Conservation (phyloP, 2,329 filamentous ascomycete species). For the Rosellinia necatrix region DNA sequence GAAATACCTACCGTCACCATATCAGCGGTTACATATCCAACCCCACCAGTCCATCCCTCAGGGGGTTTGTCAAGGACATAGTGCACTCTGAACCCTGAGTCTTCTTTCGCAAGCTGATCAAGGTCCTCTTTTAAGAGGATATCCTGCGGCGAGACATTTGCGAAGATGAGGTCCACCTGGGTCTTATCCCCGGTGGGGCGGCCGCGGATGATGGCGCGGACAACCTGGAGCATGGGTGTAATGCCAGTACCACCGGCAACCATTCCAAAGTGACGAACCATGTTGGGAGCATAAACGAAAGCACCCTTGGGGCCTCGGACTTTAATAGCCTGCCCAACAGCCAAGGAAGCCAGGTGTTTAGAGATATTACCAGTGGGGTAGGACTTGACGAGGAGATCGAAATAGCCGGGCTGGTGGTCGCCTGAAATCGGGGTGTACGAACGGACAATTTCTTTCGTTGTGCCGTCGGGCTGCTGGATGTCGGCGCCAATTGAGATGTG, state of each 20-base stretch:
- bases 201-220: constrained; percentile 86
- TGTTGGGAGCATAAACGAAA: constrained; percentile 96
- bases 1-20: constrained; percentile 78
- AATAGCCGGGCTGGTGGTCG: constrained; percentile 86
- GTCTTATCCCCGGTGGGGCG: constrained; percentile 80
- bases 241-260: constrained; percentile 97
- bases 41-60: constrained; percentile 86
- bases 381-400: constrained; percentile 97
- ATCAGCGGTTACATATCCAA: constrained; percentile 92
- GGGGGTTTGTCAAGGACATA: constrained; percentile 97
- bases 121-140: constrained; percentile 93
- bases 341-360: constrained; percentile 83
- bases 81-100: constrained; percentile 82
- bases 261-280: constrained; percentile 97
- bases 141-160: constrained; percentile 91
- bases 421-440: constrained; percentile 93
- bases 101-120: constrained; percentile 75
- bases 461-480: constrained; percentile 69
- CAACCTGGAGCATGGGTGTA: constrained; percentile 96
- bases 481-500: constrained; percentile 94
- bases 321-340: constrained; percentile 84
- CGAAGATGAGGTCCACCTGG: constrained; percentile 92
- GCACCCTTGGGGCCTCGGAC: constrained; percentile 95
- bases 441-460: constrained; percentile 81
- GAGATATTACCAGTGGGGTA: constrained; percentile 98